phyloP scores from a whole-genome alignment of 139 green algal genomes.

The Micractinium conductrix region DNA sequence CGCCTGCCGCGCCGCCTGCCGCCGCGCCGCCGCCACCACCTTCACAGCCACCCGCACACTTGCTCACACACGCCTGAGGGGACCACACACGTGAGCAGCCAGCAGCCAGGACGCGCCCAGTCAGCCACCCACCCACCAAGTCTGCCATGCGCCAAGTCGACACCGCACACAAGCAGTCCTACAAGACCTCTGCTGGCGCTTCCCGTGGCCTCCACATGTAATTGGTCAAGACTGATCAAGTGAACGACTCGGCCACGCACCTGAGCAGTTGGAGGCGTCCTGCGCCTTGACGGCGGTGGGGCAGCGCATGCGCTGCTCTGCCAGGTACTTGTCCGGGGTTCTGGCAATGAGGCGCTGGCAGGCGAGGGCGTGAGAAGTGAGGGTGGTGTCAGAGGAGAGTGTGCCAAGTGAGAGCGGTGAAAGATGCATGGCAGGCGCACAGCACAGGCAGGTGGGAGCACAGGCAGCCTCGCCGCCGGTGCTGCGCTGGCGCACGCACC shows the following conservation, averaged over 20 bases:
- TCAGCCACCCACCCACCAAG: neutral
- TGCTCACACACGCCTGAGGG: too few relatives aligned
- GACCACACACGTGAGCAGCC: too few relatives aligned
- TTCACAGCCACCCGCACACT: too few relatives aligned
- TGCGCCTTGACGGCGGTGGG: neutral
- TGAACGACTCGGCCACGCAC: neutral
- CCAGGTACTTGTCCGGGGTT: conserved; percentile 10
- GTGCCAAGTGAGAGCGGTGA: too few relatives aligned
- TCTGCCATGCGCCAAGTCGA: neutral
- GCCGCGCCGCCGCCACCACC: too few relatives aligned
- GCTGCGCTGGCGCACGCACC: neutral
- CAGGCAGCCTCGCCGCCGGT: neutral
- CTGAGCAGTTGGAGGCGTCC: neutral
- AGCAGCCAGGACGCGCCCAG: too few relatives aligned
- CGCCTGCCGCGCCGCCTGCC: too few relatives aligned
- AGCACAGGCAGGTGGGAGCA: neutral
- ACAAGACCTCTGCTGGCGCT: neutral
- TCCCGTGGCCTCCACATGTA: neutral
- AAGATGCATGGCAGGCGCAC: neutral
- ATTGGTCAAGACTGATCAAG: too few relatives aligned
- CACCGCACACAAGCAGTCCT: too few relatives aligned
- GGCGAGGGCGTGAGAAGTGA: too few relatives aligned
- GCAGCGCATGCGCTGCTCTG: neutral
- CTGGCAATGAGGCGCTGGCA: neutral
- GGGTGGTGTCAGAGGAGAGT: too few relatives aligned